Conservation (phyloP, 768 basidiomycete species). For the Boletus barrowsii region DNA sequence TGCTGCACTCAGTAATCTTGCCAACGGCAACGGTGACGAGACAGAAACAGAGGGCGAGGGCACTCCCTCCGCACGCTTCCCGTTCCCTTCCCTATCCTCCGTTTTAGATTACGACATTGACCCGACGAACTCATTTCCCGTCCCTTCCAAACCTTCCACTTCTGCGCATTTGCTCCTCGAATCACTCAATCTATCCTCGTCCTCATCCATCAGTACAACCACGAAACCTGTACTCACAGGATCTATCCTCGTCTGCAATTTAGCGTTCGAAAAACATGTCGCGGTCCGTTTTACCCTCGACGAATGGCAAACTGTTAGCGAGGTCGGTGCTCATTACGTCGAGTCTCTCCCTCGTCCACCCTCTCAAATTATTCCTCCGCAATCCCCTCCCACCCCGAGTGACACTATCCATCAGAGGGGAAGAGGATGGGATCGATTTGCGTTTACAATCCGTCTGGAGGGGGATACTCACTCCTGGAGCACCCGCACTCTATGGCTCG, state of each 20-base stretch:
- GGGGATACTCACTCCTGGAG: slow-evolving; percentile 57
- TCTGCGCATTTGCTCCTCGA: slow-evolving; percentile 37
- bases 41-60: slow-evolving; percentile 43
- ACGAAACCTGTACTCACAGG: slow-evolving; percentile 54
- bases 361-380: slow-evolving; percentile 15
- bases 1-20: slow-evolving; percentile 42
- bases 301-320: slow-evolving; percentile 90
- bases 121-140: slow-evolving; percentile 11
- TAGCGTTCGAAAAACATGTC: slow-evolving; percentile 84
- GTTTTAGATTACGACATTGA: slow-evolving; percentile 21
- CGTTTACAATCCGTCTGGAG: slow-evolving; percentile 66
- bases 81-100: slow-evolving; percentile 5
- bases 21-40: slow-evolving; percentile 31
- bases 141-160: slow-evolving; percentile 1
- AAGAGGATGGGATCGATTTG: slow-evolving; percentile 53
- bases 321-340: slow-evolving; percentile 60
- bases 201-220: neutral
- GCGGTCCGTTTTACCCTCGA: slow-evolving; percentile 88
- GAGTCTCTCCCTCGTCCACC: slow-evolving; percentile 36
- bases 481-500: slow-evolving; percentile 57
- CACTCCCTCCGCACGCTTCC: slow-evolving; percentile 11
- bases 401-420: neutral
- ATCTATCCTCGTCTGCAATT: slow-evolving; percentile 77
- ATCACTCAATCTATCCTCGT: slow-evolving; percentile 31
- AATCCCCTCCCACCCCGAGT: neutral